phyloP scores from a whole-genome alignment of 2,329 filamentous ascomycete genomes.

The Didymella sp. region DNA sequence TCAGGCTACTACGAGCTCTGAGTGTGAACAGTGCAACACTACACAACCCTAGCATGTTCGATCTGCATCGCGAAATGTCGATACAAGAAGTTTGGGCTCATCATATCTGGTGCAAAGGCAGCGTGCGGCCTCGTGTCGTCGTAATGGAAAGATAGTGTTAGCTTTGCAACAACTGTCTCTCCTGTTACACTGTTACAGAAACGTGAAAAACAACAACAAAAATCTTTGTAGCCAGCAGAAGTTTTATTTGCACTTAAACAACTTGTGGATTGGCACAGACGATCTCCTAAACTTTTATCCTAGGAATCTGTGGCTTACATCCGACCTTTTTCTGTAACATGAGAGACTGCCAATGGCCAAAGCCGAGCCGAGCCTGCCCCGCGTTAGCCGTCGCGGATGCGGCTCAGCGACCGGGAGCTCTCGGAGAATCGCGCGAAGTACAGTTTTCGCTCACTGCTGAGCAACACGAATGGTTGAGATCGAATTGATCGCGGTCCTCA shows the following conservation, averaged over 20 bases:
- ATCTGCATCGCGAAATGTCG: neutral
- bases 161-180: neutral
- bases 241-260: too few species aligned
- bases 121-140: neutral
- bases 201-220: too few species aligned
- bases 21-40: neutral
- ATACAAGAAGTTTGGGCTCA: neutral
- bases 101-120: neutral
- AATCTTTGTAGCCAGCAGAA: too few species aligned
- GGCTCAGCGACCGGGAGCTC: conserved; percentile 6
- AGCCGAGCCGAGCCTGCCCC: conserved; percentile 11
- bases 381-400: conserved; percentile 8
- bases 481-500: neutral
- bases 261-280: too few species aligned
- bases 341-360: neutral
- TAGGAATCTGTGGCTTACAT: too few species aligned
- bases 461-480: neutral
- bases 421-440: conserved; percentile 7
- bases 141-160: neutral
- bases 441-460: neutral
- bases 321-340: too few species aligned
- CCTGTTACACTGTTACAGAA: too few species aligned
- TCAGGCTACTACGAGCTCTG: neutral
- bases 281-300: too few species aligned
- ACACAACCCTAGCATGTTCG: neutral